Base-by-base conservation (phyloP, 2,329 filamentous ascomycete genomes). In the Ascocoryne sarcoides region DNA sequence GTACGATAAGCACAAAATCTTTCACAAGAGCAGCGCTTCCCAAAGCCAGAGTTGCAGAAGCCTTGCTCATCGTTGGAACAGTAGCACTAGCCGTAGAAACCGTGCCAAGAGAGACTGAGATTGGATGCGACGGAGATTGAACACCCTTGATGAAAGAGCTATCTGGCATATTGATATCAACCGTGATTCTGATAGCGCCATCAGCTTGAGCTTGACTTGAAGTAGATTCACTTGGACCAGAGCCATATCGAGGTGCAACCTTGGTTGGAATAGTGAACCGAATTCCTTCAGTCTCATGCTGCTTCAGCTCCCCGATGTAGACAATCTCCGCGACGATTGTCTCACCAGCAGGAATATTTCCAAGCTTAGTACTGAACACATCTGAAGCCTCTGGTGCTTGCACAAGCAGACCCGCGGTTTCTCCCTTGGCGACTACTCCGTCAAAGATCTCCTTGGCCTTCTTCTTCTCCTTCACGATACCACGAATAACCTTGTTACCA, bases 221-320 rank as follows among this genome's bases (percentile, higher is more conserved):
- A 3, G 9, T 30, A 8, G 15, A 5, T 2, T 8, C 9, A 9
- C 20, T 29, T 17, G 38, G 37, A 56, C 44, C 31, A 68, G 43
- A 5, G 8, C 78, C 78, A 58, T 84, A 87, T 15, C 81, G 70
- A 2, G 82, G 82, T 0, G 76, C 77, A 40, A 88, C 79, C 35
- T 59, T 62, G 1, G 73, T 82, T 0, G 82, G 83, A 4, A 88
- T 73, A 4, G 75, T 85, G 54, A 82, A 82, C 5, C 80, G 71
- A 18, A 82, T 65, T 4, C 79, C 79, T 52, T 87, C 78, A 3
- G 73, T 66, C 46, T 79, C 75, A 53, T 86, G 81, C 49, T 85
- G 78, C 61, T 84, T 84, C 39, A 87, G 66, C 56, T 87, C 81
- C 2, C 76, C 78, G 4, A 84, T 66, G 46, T 83, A 85, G 0